Base-by-base conservation (phyloP, 345 rosid genomes). In the Pelargonium nanum region DNA sequence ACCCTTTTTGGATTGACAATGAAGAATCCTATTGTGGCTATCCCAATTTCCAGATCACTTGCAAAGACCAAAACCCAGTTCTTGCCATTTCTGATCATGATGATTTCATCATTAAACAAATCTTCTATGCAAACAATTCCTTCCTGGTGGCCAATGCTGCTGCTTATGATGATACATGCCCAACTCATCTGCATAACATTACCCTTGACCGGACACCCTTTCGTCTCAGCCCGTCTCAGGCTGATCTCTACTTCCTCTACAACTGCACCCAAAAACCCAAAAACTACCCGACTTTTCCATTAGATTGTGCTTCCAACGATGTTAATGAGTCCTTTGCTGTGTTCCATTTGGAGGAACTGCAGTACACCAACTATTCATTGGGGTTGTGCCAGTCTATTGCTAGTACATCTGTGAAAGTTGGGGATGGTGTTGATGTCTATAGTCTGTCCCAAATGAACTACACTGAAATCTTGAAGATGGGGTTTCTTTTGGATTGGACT, bases 401-500 rank as follows among this genome's bases (percentile, higher is more conserved):
- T 15, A 64, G 64, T 34, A 65, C 68, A 22, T 80, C 81, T 1
- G 63, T 84, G 28, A 48, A 23, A 20, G 53, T 62, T 60, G 56
- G n/a, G 13, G 17, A 9, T 2, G 56, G 61, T 22, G 28, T 5
- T 44, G 65, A 53, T 65, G 2, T 21, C 22, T 21, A 1, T 22
- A 51, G 50, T 26, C 19, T 58, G 8, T 0, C 0, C n/a, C 0
- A 0, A 0, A 65, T 64, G 77, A 52, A 62, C 67, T 85, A 75
- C 40, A 26, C 4, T 24, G 74, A 65, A 17, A 63, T 87, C 66
- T 62, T 83, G 73, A 71, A 66, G 70, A 74, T 26, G 62, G 95
- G 93, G 4, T 79, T 85, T 60, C 53, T 75, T 63, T 60, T 87
- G 85, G 78, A 65, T 9, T 85, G 85, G 85, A 64, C 61, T 55